phyloP scores from a whole-genome alignment of 2,329 filamentous ascomycete genomes.

The Ascochyta clinopodiicola region DNA sequence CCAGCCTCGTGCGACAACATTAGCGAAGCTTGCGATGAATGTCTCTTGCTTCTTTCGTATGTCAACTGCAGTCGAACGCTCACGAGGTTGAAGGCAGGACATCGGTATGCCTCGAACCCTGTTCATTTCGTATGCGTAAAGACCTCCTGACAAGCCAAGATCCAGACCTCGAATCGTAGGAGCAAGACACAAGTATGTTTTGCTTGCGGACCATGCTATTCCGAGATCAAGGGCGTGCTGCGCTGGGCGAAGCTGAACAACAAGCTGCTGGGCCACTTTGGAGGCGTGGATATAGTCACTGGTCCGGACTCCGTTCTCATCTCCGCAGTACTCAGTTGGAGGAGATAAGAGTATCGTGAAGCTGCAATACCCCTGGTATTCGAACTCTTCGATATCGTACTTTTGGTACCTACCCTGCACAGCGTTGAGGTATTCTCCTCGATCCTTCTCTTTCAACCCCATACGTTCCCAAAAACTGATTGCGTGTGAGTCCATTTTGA shows the following conservation, averaged over 20 bases:
- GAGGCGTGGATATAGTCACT: too few relatives aligned
- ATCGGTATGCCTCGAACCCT: conserved; percentile 34
- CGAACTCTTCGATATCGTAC: conserved; percentile 18
- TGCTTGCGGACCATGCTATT: conserved; percentile 26
- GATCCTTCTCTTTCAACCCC: conserved; percentile 17
- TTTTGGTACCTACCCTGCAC: conserved; percentile 13
- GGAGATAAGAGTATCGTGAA: conserved; percentile 22
- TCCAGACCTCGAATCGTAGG: conserved; percentile 24
- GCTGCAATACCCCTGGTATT: conserved; percentile 34
- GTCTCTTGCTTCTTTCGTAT: conserved; percentile 21
- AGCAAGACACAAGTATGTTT: conserved; percentile 30
- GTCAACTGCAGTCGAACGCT: neutral
- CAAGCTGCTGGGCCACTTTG: neutral
- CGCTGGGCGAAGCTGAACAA: conserved; percentile 39
- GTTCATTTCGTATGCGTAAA: conserved; percentile 38
- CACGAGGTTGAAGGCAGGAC: conserved; percentile 19
- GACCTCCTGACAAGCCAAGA: conserved; percentile 10
- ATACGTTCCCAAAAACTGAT: conserved; percentile 25
- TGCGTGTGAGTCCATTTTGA: neutral
- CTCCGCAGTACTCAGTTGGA: too few relatives aligned
- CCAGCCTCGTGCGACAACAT: conserved; percentile 37
- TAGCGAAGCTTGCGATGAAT: conserved; percentile 39
- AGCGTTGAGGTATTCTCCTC: conserved; percentile 15
- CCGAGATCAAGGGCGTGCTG: conserved; percentile 32
- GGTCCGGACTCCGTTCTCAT: neutral